These are phyloP conservation scores for Thielaviopsis ethacetica DNA, from an alignment of 2,329 filamentous ascomycete genomes.

Conservation along the genomic window DNA sequence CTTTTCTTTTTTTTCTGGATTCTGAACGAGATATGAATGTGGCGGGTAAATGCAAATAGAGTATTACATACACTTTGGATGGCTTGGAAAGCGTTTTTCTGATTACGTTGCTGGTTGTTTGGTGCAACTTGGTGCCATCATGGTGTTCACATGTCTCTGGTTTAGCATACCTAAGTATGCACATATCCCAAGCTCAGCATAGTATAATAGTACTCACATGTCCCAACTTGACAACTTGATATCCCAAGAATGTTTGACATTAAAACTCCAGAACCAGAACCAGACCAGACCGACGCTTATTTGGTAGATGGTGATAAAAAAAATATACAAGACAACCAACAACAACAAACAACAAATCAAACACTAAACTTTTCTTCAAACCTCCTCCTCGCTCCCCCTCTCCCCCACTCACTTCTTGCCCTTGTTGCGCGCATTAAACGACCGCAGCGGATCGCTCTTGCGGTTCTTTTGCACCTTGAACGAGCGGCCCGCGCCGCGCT, in stretches of 20 bases:
- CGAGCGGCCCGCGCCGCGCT: slow-evolving; percentile 18
- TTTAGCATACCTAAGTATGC: too few species aligned
- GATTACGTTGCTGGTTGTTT: too few species aligned
- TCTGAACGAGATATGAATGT: not conserved
- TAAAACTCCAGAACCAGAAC: too few species aligned
- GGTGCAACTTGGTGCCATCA: too few species aligned
- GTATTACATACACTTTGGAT: not conserved
- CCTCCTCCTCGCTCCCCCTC: too few species aligned
- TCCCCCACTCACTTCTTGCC: slow-evolving; percentile 10
- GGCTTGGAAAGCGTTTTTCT: too few species aligned
- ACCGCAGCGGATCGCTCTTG: slow-evolving; percentile 74
- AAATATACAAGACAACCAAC: not conserved
- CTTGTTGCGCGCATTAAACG: slow-evolving; percentile 54
- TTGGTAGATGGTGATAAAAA: not conserved
- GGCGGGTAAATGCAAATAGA: not conserved
- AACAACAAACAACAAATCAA: not conserved
- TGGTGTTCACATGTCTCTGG: too few species aligned
- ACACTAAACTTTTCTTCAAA: not conserved
- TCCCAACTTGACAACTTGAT: too few species aligned
- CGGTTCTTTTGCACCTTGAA: slow-evolving; percentile 36
- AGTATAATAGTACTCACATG: too few species aligned
- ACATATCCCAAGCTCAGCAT: too few species aligned
- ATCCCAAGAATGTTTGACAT: too few species aligned
- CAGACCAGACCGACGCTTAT: too few species aligned
- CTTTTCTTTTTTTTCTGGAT: not conserved